Conservation (phyloP, 2,329 filamentous ascomycete species). For the Botrytis deweyae region DNA sequence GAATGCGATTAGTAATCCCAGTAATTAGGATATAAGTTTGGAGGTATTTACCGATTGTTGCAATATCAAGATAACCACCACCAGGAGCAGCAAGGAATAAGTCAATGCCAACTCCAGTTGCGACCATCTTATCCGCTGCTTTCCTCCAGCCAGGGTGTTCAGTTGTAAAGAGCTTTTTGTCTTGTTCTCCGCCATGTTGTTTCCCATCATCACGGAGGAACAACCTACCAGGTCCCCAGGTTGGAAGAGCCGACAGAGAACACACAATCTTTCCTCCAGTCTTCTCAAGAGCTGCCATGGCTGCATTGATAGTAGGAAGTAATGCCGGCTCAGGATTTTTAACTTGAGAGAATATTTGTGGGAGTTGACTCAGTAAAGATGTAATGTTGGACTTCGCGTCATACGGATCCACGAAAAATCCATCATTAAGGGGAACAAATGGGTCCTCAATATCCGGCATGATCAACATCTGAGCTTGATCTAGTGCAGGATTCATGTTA, state of each 20-base stretch:
- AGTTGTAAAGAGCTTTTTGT: constrained; percentile 87
- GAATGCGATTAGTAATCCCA: constrained; percentile 37
- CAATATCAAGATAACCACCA: constrained; percentile 88
- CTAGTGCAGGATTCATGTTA: constrained; percentile 77
- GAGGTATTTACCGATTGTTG: constrained; percentile 68
- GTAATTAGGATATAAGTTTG: not conserved
- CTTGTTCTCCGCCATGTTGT: constrained; percentile 79
- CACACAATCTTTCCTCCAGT: constrained; percentile 93
- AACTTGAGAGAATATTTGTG: constrained; percentile 79
- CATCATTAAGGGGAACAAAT: constrained; percentile 87
- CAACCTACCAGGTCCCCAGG: constrained; percentile 83
- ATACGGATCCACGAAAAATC: constrained; percentile 90
- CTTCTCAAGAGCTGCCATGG: constrained; percentile 75
- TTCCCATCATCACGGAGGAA: constrained; percentile 87
- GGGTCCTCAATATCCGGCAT: constrained; percentile 98
- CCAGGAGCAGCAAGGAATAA: constrained; percentile 92
- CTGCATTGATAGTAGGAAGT: constrained; percentile 79
- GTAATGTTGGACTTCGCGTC: constrained; percentile 86
- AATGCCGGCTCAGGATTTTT: constrained; percentile 91
- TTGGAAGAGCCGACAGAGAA: constrained; percentile 82
- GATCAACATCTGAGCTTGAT: constrained; percentile 95
- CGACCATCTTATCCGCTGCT: constrained; percentile 81
- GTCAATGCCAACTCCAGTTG: constrained; percentile 82
- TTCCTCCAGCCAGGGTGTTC: constrained; percentile 89
- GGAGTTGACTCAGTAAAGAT: constrained; percentile 79